Evolutionary conservation across 2,329 filamentous ascomycete species (phyloP), one percentile per base, ranked within the genome.

Genomic region (Microascus cirrosus): DNA sequence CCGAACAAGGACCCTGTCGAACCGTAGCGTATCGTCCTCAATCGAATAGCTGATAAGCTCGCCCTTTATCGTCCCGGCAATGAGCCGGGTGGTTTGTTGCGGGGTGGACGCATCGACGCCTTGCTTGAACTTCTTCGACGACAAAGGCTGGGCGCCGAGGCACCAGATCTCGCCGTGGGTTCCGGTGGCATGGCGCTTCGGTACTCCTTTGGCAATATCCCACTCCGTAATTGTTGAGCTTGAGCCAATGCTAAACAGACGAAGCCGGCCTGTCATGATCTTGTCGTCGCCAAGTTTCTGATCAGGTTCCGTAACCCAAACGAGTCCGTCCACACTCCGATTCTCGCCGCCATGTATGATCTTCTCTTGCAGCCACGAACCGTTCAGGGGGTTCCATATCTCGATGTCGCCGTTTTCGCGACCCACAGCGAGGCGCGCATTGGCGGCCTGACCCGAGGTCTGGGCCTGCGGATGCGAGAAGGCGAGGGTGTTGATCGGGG

Each of bases 91-190:
- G 42, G 72, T 70, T 58, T 65, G 66, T 74, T 75, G 55, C 2
- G 18, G 28, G 64, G 62, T 35, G 60, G 60, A 39, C 57, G 45
- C 60, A 70, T 65, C 34, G 64, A 58, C 11, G 62, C 60, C 61
- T 69, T 62, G 42, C 39, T 55, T 59, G 22, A 34, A 55, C 54
- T 68, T 65, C 28, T 67, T 67, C 34, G 69, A 60, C 59, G 75
- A 72, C 62, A 77, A 76, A 2, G 93, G 94, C 72, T 96, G 93
- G 15, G 87, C 89, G 59, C 89, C 90, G 65, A 99, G 82, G 73
- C 93, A 97, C 94, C 94, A 99, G 61, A 97, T 93, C 67, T 96
- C 92, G 63, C 91, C 92, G 71, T 95, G 90, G 71, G 95, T 95
- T 53, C 93, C 94, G 65, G 89, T 91, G 20, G 90, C 90, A 70